These are phyloP conservation scores for Alternaria ethzedia DNA, from an alignment of 2,329 filamentous ascomycete species.

Conservation along the genomic window DNA sequence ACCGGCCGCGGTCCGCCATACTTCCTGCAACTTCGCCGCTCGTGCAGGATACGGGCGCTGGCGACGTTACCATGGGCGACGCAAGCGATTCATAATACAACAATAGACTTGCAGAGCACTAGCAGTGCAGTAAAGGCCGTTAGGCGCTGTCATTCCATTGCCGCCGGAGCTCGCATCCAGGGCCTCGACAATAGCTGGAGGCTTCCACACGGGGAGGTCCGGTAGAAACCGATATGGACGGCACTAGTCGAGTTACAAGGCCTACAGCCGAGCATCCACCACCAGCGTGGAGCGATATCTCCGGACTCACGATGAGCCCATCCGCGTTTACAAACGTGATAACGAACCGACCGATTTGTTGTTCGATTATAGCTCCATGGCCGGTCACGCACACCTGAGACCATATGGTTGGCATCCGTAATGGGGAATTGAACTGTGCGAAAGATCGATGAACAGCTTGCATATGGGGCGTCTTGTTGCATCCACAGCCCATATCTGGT, in stretches of 20 bases:
- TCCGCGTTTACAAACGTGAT: background rate
- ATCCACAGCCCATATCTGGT: background rate
- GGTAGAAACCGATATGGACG: background rate
- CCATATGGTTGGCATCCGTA: background rate
- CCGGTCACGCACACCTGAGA: background rate
- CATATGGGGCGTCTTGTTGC: slow-evolving; percentile 1
- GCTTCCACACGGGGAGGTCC: background rate
- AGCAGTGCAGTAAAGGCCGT: background rate
- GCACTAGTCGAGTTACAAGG: background rate
- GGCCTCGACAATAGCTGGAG: background rate
- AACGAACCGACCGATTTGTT: background rate
- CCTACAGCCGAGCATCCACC: background rate
- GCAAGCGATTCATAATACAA: slow-evolving; percentile 21
- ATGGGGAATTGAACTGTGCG: background rate
- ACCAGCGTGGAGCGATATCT: background rate
- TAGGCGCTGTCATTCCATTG: background rate
- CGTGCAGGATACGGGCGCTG: slow-evolving; percentile 28
- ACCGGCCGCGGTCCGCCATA: slow-evolving; percentile 41
- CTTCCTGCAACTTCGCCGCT: slow-evolving; percentile 33
- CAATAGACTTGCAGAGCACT: background rate
- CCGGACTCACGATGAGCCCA: background rate
- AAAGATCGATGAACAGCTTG: background rate
- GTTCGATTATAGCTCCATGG: background rate
- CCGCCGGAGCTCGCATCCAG: background rate
- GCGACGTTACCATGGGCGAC: slow-evolving; percentile 44